Base-by-base conservation (phyloP, 2,329 filamentous ascomycete genomes). In the Curvularia sp. region DNA sequence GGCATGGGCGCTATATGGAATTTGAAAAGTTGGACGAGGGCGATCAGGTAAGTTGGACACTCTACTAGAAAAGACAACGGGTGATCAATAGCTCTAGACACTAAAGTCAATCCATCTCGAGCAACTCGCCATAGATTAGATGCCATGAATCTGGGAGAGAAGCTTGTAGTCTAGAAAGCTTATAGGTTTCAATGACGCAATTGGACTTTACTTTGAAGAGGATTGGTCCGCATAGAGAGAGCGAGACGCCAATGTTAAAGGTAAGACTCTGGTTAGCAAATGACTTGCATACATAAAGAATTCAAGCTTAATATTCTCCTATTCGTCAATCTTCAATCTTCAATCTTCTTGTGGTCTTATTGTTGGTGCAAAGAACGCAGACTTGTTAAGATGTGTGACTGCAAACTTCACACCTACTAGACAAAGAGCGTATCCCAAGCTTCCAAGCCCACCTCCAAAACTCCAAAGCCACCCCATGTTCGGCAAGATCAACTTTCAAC, bases 1-100 rank as follows among this genome's bases (percentile, higher is more conserved):
- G 32, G 10, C 13, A 39, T 38, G 42, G 47, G 21, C 32, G 32
- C 6, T 53, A 39, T 23, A 27, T 53, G 51, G 32, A 53, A 32
- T 4, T 53, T 23, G 42, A 39, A 18, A 19, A 39, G 25, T n/a
- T n/a, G n/a, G 15, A 28, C 5, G 7, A 30, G 15, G 25, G n/a
- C 9, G 42, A 46, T 21, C n/a, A 39, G 36, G 36, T 39, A 34
- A 6, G 32, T 34, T 6, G 32, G 12, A 34, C 15, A 15, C 13
- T 3, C 12, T 13, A 13, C 12, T 15, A 5, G 13, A 15, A 2
- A 34, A 15, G 3, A 15, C 6, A 5, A 34, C 12, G 6, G 32
- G 15, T 34, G 13, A 34, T 12, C 13, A 6, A 15, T 15, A 34
- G 32, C 32, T 34, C 3, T 6, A 34, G 32, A 12, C 32, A 15